A percentile compares a stretch with the other conserved stretches of the same genome.
phyloP scores from a whole-genome alignment of 495 filamentous ascomycete species.

The Rhizodiscina lignyota region DNA sequence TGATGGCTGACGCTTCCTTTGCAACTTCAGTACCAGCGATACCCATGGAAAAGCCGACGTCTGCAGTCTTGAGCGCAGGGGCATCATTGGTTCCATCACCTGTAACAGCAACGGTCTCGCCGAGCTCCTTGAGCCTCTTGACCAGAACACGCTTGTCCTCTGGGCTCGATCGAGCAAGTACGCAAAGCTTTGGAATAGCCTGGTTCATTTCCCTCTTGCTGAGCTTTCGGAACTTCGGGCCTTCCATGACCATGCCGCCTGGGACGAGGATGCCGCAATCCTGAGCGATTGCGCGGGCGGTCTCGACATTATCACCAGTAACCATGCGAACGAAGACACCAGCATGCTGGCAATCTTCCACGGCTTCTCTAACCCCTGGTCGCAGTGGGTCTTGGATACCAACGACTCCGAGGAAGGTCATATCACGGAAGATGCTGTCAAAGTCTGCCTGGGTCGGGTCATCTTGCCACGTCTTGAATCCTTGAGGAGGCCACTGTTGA shows the following conservation, averaged over 20 bases:
- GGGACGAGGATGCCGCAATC: slow-evolving; percentile 69
- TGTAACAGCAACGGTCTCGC: slow-evolving; percentile 85
- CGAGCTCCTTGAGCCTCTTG: slow-evolving; percentile 60
- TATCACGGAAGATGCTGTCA: slow-evolving; percentile 55
- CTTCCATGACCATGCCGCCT: slow-evolving; percentile 70
- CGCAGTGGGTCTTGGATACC: slow-evolving; percentile 54
- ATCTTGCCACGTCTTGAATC: slow-evolving; percentile 46
- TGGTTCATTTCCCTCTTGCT: slow-evolving; percentile 46
- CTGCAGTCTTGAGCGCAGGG: slow-evolving; percentile 69
- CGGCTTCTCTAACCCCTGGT: slow-evolving; percentile 56
- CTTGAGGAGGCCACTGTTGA: slow-evolving; percentile 69
- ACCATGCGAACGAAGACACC: slow-evolving; percentile 85
- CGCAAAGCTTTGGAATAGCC: slow-evolving; percentile 59
- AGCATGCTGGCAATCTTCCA: slow-evolving; percentile 55
- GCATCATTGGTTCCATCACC: slow-evolving; percentile 90
- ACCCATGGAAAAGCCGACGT: slow-evolving; percentile 89
- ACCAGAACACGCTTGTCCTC: slow-evolving; percentile 76
- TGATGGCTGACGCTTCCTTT: slow-evolving; percentile 86
- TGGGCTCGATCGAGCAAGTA: slow-evolving; percentile 71
- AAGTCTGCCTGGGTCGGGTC: slow-evolving; percentile 58
- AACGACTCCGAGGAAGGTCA: slow-evolving; percentile 45
- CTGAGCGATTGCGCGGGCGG: slow-evolving; percentile 69
- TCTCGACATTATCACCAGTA: slow-evolving; percentile 73
- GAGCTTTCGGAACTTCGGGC: slow-evolving; percentile 62
- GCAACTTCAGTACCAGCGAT: slow-evolving; percentile 82